Evolutionary conservation across 169 alveolate species (phyloP).

Genomic region (Eimeria necatrix): DNA sequence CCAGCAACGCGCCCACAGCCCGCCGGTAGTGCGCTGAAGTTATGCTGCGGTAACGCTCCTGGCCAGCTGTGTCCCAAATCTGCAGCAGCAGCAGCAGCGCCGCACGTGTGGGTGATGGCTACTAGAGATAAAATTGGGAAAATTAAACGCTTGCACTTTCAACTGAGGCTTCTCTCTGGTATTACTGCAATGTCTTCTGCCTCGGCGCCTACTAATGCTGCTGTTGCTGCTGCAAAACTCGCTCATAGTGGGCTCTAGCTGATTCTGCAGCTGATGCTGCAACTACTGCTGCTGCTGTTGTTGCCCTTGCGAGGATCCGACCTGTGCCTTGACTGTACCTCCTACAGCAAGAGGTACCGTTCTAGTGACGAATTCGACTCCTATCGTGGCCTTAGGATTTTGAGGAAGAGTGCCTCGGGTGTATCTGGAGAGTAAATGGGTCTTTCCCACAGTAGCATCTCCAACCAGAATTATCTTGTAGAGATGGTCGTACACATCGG

Average conservation of each 20-base stretch:
- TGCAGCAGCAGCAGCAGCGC: slow-evolving; percentile 21
- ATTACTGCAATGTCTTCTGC: neutral
- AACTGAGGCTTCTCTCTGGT: too few relatives aligned
- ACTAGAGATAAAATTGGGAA: too few relatives aligned
- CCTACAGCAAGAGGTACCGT: slow-evolving; percentile 91
- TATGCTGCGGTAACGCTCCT: slow-evolving; percentile 11
- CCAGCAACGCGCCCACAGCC: slow-evolving; percentile 98
- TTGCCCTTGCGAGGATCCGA: slow-evolving; percentile 85
- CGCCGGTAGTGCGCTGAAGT: slow-evolving; percentile 95
- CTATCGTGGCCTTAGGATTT: neutral
- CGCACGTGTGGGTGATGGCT: too few relatives aligned
- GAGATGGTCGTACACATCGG: slow-evolving; percentile 16
- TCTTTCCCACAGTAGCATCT: slow-evolving; percentile 29
- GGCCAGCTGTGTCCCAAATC: slow-evolving; percentile 21
- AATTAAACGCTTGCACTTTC: too few relatives aligned
- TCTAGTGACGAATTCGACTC: neutral
- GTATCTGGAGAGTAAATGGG: neutral
- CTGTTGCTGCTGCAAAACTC: neutral
- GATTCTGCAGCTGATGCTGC: neutral
- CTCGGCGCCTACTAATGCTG: neutral
- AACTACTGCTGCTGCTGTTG: slow-evolving; percentile 85
- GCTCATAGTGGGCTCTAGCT: too few relatives aligned
- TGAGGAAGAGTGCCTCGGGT: neutral
- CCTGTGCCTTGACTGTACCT: slow-evolving; percentile 97
- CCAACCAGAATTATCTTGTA: neutral